Percentiles rank a stretch among this genome's conserved stretches.
Conservation (phyloP, 768 basidiomycete genomes). For the Cystofilobasidium macerans region DNA sequence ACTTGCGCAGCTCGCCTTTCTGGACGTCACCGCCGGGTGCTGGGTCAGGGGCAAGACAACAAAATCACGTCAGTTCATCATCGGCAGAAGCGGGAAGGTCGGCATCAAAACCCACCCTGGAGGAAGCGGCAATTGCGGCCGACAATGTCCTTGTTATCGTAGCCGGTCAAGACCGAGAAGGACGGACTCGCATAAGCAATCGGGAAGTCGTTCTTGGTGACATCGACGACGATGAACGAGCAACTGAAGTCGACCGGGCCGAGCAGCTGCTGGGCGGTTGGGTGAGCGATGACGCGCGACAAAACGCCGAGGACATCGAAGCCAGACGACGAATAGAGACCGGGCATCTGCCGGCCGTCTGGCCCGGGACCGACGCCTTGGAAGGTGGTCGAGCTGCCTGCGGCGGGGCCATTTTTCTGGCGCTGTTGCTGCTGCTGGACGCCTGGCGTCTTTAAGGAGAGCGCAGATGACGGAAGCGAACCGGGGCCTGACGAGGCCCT, state of each 20-base stretch:
- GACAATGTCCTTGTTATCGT: conserved; percentile 52
- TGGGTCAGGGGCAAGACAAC: conserved; percentile 59
- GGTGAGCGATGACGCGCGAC: conserved; percentile 60
- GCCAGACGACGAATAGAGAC: conserved; percentile 76
- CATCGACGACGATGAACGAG: conserved; percentile 83
- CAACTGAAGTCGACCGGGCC: conserved; percentile 89
- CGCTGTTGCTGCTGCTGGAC: no score
- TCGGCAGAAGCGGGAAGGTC: neutral
- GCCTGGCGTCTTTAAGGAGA: no score
- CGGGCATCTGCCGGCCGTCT: conserved; percentile 27
- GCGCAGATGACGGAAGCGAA: no score
- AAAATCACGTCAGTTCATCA: neutral
- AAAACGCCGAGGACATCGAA: conserved; percentile 81
- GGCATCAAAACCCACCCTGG: conserved; percentile 27
- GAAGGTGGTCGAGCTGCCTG: neutral
- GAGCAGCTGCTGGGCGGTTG: conserved; percentile 60
- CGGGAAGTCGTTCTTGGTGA: conserved; percentile 65
- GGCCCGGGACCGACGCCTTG: neutral
- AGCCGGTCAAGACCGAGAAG: conserved; percentile 51
- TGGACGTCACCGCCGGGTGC: conserved; percentile 52
- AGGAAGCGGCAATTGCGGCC: conserved; percentile 65
- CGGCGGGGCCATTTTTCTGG: no score
- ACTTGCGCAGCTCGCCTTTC: conserved; percentile 44
- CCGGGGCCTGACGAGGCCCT: neutral
- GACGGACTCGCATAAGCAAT: conserved; percentile 83